Percentiles rank a stretch among this genome's conserved stretches.
Conservation (phyloP, 352 stramenopile species). For the Globisporangium echinulatum region DNA sequence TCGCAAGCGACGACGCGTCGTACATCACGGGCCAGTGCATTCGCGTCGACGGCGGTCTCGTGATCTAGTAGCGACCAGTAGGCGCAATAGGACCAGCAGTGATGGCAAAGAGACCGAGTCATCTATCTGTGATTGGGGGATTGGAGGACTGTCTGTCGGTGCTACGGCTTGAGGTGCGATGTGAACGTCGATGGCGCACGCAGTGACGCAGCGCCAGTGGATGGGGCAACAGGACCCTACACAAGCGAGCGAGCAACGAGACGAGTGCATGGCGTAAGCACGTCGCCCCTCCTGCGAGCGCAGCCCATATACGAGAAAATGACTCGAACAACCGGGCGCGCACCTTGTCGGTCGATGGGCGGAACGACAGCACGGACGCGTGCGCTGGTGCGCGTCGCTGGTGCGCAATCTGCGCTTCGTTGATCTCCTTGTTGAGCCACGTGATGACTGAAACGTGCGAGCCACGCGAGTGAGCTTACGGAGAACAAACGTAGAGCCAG, state of each 20-base stretch:
- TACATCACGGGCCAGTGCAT: slow-evolving; percentile 87
- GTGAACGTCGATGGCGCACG: slow-evolving; percentile 2
- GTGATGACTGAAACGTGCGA: slow-evolving; percentile 56
- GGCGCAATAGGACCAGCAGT: neutral
- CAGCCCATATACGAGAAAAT: neutral
- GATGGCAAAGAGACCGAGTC: neutral
- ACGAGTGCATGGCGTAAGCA: too few species aligned
- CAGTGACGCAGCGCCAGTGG: neutral
- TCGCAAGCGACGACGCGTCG: slow-evolving; percentile 61
- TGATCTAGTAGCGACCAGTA: slow-evolving; percentile 34
- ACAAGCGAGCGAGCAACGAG: neutral
- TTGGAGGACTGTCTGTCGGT: neutral
- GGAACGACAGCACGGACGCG: slow-evolving; percentile 65
- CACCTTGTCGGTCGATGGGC: slow-evolving; percentile 38
- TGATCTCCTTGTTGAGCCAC: slow-evolving; percentile 91
- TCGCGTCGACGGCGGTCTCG: slow-evolving; percentile 68
- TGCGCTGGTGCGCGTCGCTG: slow-evolving; percentile 56
- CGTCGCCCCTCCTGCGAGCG: too few species aligned
- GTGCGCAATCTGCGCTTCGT: slow-evolving; percentile 77
- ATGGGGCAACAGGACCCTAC: too few species aligned
- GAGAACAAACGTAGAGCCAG: neutral
- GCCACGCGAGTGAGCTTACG: neutral
- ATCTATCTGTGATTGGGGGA: neutral
- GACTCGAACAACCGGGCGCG: neutral
- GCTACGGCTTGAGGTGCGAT: slow-evolving; percentile 15